These are phyloP conservation scores for Conticribra guillardii DNA, from an alignment of 108 stramenopile species.

Conservation along the genomic window DNA sequence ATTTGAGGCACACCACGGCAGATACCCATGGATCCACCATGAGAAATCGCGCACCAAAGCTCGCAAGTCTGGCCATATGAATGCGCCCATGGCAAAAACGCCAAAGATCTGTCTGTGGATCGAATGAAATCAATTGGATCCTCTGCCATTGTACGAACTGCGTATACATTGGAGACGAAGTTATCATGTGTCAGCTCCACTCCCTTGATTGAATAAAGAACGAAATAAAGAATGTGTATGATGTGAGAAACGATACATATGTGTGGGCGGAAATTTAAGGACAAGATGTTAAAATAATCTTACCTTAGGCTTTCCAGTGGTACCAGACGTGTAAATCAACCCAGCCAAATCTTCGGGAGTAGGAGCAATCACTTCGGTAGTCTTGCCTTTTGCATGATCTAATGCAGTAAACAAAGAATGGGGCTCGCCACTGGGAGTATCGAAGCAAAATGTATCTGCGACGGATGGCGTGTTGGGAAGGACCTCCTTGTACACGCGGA, in stretches of 20 bases:
- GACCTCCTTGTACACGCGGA: constrained; percentile 75
- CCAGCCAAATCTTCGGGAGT: constrained; percentile 90
- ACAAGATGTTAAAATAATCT: not conserved
- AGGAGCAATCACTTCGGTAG: constrained; percentile 55
- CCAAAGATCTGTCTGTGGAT: constrained; percentile 81
- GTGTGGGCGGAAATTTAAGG: not conserved
- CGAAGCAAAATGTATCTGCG: constrained; percentile 70
- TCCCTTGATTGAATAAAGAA: constrained; percentile 23
- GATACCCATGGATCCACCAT: constrained; percentile 88
- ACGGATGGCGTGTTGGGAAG: constrained; percentile 78
- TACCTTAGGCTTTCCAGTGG: constrained; percentile 95
- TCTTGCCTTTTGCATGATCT: constrained; percentile 43
- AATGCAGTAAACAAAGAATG: constrained; percentile 75
- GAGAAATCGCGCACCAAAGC: constrained; percentile 84
- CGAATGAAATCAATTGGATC: constrained; percentile 82
- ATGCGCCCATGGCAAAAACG: constrained; percentile 98
- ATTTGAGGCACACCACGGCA: constrained; percentile 83
- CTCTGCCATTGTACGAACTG: constrained; percentile 74
- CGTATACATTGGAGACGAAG: constrained; percentile 82
- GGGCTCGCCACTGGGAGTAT: constrained; percentile 72
- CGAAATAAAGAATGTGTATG: not conserved
- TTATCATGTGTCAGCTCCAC: constrained; percentile 94
- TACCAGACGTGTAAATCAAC: constrained; percentile 96
- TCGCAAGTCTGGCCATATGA: constrained; percentile 94
- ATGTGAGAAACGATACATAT: not conserved